Base-by-base conservation (phyloP, 1,284 basidiomycete species). In the Chalciporus piperatoides region DNA sequence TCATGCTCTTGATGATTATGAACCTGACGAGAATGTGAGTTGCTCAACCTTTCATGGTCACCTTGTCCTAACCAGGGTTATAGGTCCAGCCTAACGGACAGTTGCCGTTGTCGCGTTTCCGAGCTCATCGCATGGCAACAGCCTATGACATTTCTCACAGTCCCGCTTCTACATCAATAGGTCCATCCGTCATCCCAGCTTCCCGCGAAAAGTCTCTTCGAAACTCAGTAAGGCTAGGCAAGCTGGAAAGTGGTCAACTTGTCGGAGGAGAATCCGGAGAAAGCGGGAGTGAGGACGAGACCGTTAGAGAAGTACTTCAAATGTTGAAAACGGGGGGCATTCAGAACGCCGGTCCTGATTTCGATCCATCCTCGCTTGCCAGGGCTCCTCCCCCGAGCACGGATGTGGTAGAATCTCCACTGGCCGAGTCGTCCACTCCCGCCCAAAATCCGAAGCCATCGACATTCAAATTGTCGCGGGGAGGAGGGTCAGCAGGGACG, bases 31-130 rank as follows among this genome's bases (percentile, higher is more conserved):
- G 58, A 64, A 67, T 46, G 81, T 82, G 49, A 61, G 76, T 63
- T n/a, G 24, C 39, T 5, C 19, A 15, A 39, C 24, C 6, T 43
- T n/a, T 6, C 15, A 4, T 43, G 15, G 15, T 21, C 48, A 41
- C 38, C 21, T 44, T 17, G 33, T 27, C 1, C 30, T 49, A 15
- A 58, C 25, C 17, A 7, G 6, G 12, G 3, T 21, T 32, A 10
- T 25, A 33, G 41, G 68, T 24, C 19, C 50, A 57, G 50, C 58
- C 46, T 53, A 63, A 37, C 63, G 62, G 10, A 33, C 82, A 79
- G 59, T 68, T 76, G 7, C 62, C 73, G 0, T 64, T 81, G 33
- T 88, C 86, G 5, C 77, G 73, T 28, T 89, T 89, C 67, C 84
- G 77, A 61, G 76, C 80, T 2, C 74, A 69, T 44, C 78, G 74